phyloP scores from a whole-genome alignment of 2,329 filamentous ascomycete species.

The Cytospora chrysosperma region DNA sequence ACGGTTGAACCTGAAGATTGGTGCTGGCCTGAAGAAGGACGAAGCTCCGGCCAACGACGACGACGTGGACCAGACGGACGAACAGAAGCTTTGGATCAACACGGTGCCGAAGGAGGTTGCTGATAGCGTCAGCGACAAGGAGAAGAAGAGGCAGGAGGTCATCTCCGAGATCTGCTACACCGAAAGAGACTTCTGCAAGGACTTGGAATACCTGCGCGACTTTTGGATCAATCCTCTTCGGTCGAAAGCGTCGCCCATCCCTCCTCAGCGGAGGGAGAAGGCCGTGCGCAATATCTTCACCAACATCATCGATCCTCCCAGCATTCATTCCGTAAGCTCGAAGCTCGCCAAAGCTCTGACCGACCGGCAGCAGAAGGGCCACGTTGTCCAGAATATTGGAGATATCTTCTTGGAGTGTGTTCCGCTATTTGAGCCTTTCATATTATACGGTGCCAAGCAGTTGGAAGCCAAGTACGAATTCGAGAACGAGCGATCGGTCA shows the following conservation, averaged over 20 bases:
- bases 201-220: constrained; percentile 93
- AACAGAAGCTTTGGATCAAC: constrained; percentile 99
- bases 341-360: constrained; percentile 86
- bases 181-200: constrained; percentile 97
- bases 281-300: constrained; percentile 94
- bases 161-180: constrained; percentile 99
- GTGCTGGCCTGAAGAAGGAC: constrained; percentile 75
- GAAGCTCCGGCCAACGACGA: constrained; percentile 65
- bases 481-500: constrained; percentile 88
- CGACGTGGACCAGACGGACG: constrained; percentile 78
- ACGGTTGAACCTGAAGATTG: constrained; percentile 87
- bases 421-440: constrained; percentile 92
- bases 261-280: constrained; percentile 80
- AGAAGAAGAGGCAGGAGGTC: constrained; percentile 97
- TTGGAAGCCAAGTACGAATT: constrained; percentile 97
- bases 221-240: constrained; percentile 97
- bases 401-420: constrained; percentile 94
- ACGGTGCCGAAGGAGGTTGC: constrained; percentile 94
- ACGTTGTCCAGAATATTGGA: constrained; percentile 84
- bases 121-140: constrained; percentile 81
- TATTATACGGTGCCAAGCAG: constrained; percentile 93
- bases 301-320: constrained; percentile 81
- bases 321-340: constrained; percentile 87
- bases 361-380: constrained; percentile 82
- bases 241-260: constrained; percentile 81